Conservation (phyloP, 1,284 basidiomycete genomes). For the Ceratobasidium theobromae region DNA sequence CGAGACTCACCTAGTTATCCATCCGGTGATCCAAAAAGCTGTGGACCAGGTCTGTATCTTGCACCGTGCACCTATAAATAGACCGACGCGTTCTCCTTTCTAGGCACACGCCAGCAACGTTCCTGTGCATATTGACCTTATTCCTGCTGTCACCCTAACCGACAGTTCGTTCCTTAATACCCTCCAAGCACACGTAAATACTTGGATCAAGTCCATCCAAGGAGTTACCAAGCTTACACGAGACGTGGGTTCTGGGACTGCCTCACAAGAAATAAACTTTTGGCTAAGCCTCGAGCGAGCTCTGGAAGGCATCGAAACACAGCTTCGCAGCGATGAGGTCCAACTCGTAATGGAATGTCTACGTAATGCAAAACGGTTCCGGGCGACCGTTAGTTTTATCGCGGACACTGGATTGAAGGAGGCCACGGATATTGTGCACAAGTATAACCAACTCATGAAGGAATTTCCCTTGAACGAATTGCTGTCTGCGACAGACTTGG, state of each 20-base stretch:
- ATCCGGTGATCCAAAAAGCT: slow-evolving; percentile 85
- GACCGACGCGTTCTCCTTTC: slow-evolving; percentile 10
- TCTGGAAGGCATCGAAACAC: slow-evolving; percentile 88
- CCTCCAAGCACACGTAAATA: slow-evolving; percentile 91
- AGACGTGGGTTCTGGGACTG: slow-evolving; percentile 93
- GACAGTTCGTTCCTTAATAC: slow-evolving; percentile 94
- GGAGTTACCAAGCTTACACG: slow-evolving; percentile 91
- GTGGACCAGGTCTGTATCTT: slow-evolving; percentile 64
- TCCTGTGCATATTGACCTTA: slow-evolving; percentile 73
- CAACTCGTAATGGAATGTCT: slow-evolving; percentile 94
- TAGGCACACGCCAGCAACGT: slow-evolving; percentile 59
- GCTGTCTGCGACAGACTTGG: slow-evolving; percentile 91
- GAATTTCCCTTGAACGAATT: slow-evolving; percentile 98
- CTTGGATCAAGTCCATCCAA: slow-evolving; percentile 98
- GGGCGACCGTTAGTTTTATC: slow-evolving; percentile 96
- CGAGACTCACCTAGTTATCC: slow-evolving; percentile 90
- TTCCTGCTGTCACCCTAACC: slow-evolving; percentile 71
- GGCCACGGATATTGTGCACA: slow-evolving; percentile 87
- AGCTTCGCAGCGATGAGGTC: slow-evolving; percentile 90
- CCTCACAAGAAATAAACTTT: slow-evolving; percentile 98
- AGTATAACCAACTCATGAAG: slow-evolving; percentile 98
- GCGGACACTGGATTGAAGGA: slow-evolving; percentile 97
- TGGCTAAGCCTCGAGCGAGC: slow-evolving; percentile 95
- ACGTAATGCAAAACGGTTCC: slow-evolving; percentile 94
- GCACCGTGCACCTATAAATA: not conserved